phyloP scores from a whole-genome alignment of 495 filamentous ascomycete genomes.

The Emericellopsis terricola region DNA sequence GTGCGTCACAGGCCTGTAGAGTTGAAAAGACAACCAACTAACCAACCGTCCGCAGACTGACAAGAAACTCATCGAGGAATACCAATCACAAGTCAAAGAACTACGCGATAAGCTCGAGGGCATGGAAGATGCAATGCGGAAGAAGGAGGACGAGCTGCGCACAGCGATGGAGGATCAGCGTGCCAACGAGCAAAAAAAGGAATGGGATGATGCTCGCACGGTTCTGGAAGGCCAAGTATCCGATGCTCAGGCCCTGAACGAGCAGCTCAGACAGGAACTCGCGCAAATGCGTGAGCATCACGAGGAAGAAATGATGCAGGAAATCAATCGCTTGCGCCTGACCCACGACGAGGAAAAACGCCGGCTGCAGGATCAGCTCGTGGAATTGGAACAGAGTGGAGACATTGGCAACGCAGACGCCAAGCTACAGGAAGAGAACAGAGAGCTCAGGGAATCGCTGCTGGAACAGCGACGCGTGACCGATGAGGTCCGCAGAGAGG shows the following conservation, averaged over 20 bases:
- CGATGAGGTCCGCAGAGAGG: slow-evolving; percentile 73
- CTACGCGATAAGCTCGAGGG: slow-evolving; percentile 56
- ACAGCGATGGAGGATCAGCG: slow-evolving; percentile 22
- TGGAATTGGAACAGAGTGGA: slow-evolving; percentile 23
- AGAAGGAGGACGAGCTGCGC: slow-evolving; percentile 15
- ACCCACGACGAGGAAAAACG: slow-evolving; percentile 35
- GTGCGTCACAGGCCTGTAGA: slow-evolving; percentile 11
- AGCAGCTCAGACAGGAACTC: slow-evolving; percentile 58
- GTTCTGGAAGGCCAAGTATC: slow-evolving; percentile 63
- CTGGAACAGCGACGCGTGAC: slow-evolving; percentile 67
- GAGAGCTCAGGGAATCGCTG: slow-evolving; percentile 50
- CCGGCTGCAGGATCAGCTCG: slow-evolving; percentile 45
- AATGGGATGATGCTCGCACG: slow-evolving; percentile 57
- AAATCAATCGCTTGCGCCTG: slow-evolving; percentile 46
- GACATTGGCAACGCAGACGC: slow-evolving; percentile 22
- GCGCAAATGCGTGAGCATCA: slow-evolving; percentile 53
- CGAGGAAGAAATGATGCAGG: slow-evolving; percentile 38
- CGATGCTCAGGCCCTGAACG: slow-evolving; percentile 60
- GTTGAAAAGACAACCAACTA: background rate
- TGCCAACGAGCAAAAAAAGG: slow-evolving; percentile 33
- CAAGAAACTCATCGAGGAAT: slow-evolving; percentile 54
- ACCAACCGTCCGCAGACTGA: slow-evolving; percentile 30
- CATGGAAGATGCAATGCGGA: slow-evolving; percentile 42
- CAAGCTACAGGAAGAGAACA: slow-evolving; percentile 52
- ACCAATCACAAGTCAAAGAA: slow-evolving; percentile 56